These are phyloP conservation scores for Metschnikowia lunata DNA, from an alignment of 805 yeast genomes.

Conservation along the genomic window DNA sequence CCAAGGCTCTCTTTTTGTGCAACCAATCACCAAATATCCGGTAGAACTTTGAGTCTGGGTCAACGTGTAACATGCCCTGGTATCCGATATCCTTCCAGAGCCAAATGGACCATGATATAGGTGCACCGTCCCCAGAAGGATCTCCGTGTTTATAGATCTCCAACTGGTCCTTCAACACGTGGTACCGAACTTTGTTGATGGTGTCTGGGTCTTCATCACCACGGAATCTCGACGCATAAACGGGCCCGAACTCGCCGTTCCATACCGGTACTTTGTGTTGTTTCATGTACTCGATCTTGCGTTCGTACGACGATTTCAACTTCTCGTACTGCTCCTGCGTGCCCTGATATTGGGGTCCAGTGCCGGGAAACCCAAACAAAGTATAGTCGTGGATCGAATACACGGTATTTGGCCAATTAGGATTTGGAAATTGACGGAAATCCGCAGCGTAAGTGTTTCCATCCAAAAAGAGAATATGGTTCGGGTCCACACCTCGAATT, in stretches of 20 bases:
- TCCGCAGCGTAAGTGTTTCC: conserved; percentile 51
- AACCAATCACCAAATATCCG: conserved; percentile 40
- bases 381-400: conserved; percentile 49
- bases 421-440: conserved; percentile 43
- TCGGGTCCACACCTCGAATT: conserved; percentile 42
- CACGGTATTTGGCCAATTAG: conserved; percentile 40
- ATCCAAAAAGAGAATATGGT: conserved; percentile 47
- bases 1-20: conserved; percentile 40
- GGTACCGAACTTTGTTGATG: conserved; percentile 38
- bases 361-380: conserved; percentile 42
- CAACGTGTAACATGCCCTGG: conserved; percentile 46
- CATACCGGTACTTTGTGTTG: conserved; percentile 44
- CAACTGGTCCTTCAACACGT: conserved; percentile 44
- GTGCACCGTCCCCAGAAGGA: conserved; percentile 43
- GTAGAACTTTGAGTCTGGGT: conserved; percentile 42
- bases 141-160: conserved; percentile 41
- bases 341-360: conserved; percentile 31
- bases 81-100: conserved; percentile 50
- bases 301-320: conserved; percentile 34
- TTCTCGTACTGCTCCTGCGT: conserved; percentile 31
- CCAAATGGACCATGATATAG: conserved; percentile 52
- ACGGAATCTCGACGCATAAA: conserved; percentile 40
- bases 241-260: conserved; percentile 54
- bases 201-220: conserved; percentile 37
- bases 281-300: conserved; percentile 42